These are phyloP conservation scores for Auriscalpium orientale DNA, from an alignment of 768 basidiomycete species.

Conservation along the genomic window DNA sequence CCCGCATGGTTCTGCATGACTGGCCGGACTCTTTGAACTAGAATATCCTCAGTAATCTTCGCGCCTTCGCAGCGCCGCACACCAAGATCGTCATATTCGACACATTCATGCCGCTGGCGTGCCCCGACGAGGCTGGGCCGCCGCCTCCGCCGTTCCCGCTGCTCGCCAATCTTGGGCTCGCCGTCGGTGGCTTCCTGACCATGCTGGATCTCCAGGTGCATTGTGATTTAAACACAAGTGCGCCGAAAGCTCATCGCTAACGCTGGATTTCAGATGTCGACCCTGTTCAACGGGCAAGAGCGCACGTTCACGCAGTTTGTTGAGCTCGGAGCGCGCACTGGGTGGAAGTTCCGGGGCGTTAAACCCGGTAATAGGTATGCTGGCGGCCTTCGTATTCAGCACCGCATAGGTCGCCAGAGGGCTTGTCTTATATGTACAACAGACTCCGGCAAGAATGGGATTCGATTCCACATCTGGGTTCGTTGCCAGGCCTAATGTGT, in stretches of 20 bases:
- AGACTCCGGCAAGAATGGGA: no score
- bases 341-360: conserved; percentile 25
- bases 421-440: no score
- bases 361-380: background rate
- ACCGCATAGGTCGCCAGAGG: background rate
- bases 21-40: conserved; percentile 13
- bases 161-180: conserved; percentile 6
- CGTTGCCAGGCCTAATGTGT: no score
- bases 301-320: conserved; percentile 22
- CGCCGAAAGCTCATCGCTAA: background rate
- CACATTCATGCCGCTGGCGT: conserved; percentile 10
- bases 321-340: conserved; percentile 16
- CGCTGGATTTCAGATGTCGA: conserved; percentile 20
- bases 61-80: conserved; percentile 11
- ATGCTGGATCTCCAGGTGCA: conserved; percentile 5
- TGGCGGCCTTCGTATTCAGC: background rate
- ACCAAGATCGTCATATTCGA: conserved; percentile 20
- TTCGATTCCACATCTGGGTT: no score
- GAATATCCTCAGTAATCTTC: conserved; percentile 16
- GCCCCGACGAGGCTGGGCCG: background rate
- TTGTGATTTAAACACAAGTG: background rate
- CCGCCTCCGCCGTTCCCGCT: conserved; percentile 2
- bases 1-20: conserved; percentile 20
- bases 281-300: conserved; percentile 22
- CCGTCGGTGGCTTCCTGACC: background rate